A percentile compares a stretch with the other conserved stretches of the same genome.
Evolutionary conservation across 805 yeast genomes (phyloP).

Genomic region (Nakazawaea sp.): DNA sequence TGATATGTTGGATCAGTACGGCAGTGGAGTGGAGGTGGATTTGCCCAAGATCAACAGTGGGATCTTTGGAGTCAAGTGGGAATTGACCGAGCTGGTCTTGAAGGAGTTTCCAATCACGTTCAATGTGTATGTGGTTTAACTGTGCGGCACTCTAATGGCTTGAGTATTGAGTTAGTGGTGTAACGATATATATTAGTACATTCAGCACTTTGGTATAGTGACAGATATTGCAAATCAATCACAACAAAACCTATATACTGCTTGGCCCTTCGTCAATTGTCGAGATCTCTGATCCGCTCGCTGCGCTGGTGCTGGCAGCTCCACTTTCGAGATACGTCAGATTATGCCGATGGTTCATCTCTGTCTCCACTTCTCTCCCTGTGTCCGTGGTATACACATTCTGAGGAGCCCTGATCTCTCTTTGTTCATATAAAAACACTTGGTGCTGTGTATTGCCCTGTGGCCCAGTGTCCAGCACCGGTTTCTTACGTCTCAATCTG

Average conservation of each 20-base stretch:
- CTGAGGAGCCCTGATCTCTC: constrained; percentile 3
- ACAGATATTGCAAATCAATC: no score
- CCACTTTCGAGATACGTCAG: no score
- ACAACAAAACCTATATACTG: no score
- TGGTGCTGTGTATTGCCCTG: not conserved
- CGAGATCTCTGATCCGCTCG: no score
- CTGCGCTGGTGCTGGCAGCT: no score
- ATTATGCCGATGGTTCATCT: no score
- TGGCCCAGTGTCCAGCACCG: not conserved
- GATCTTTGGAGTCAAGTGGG: constrained; percentile 77
- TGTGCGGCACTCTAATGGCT: no score
- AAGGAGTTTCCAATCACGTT: constrained; percentile 25
- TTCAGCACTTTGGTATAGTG: no score
- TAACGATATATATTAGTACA: no score
- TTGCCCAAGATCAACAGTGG: constrained; percentile 84
- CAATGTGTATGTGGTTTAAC: constrained; percentile 40
- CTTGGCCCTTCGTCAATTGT: no score
- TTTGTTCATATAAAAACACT: constrained; percentile 3
- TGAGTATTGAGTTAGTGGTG: no score
- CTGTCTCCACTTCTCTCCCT: not conserved
- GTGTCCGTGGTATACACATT: not conserved
- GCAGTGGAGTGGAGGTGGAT: constrained; percentile 26
- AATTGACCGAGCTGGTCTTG: constrained; percentile 49
- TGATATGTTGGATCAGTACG: constrained; percentile 36
- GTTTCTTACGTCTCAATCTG: not conserved